Evolutionary conservation across 2,329 filamentous ascomycete genomes (phyloP), one percentile per base, ranked within the genome.

Genomic region (Cladosporium austrohemisphaericum): DNA sequence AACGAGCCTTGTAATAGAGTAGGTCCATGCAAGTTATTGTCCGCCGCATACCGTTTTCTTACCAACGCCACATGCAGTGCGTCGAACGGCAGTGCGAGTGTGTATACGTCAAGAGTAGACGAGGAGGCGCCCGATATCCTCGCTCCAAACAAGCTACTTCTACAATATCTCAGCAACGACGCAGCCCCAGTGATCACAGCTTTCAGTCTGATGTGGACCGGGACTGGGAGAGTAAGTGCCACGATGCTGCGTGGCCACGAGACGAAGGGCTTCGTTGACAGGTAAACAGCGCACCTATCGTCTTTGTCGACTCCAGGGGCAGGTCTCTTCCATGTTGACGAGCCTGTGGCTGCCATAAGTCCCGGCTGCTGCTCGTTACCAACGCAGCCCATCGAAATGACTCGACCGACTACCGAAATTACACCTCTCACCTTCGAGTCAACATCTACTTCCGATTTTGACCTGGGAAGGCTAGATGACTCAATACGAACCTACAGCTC

Each of bases 101-200:
- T 10, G 19, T 38, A 7, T 47, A 47, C n/a, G 44, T 47, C 33
- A 47, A 47, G n/a, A 47, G 44, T 33, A 36, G 44, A 18, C 25
- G 44, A 16, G 44, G 44, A 25, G 44, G 44, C 22, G 44, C 44
- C 16, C 35, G 44, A 22, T 47, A 38, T 16, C 44, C 29, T 36
- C 41, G 41, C n/a, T 13, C 19, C 31, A 45, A 45, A 16, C 29
- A 13, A 26, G 14, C 41, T 16, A 9, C n/a, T 10, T 18, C 41
- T 4, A 26, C 13, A 9, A 5, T 29, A 6, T 6, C 20, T 36
- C 22, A 33, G 19, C 41, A 45, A 22, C 20, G 22, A 18, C 5
- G 20, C 3, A 45, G 29, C 28, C 41, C 41, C 13, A 45, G 41
- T 10, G 41, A 45, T 11, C 29, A 33, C 4, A 45, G 29, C 16